Base-by-base conservation (phyloP, 768 basidiomycete genomes). In the Cantharellus cinnabarinus region DNA sequence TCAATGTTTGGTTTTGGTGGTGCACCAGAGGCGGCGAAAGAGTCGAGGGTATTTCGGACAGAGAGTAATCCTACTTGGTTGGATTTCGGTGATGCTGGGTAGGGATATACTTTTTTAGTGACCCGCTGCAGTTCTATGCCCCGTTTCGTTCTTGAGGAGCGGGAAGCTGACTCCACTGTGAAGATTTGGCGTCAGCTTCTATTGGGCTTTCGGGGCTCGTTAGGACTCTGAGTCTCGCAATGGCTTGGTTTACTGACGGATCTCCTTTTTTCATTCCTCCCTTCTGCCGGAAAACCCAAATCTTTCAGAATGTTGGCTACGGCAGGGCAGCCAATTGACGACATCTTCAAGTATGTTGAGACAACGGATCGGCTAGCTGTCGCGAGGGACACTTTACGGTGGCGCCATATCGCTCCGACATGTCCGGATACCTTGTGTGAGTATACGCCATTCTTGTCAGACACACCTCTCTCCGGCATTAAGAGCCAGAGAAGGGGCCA, bases 401-500 rank as follows among this genome's bases (percentile, higher is more conserved):
- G 94, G 95, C 75, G 91, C 60, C 94, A 98, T 71, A 80, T 95
- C 68, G 91, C 95, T n/a, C 95, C 95, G 2, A 98, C 95, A 4
- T 94, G 94, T 35, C 95, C 95, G 37, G 95, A 99, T 70, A 99
- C 95, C 0, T 76, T 99, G 2, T 97, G 75, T 75, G 57, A 64
- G 73, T 65, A 41, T 35, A 41, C 44, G 40, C 44, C 34, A 5
- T 44, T 41, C 7, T 29, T 0, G 34, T 15, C 42, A 42, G 37
- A 40, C 39, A 10, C 29, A 48, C 10, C 10, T 29, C 44, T 48
- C 10, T 53, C 41, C 50, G 20, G 20, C 20, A 29, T 29, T 29
- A 29, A 29, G 20, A 29, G 20, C 20, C 20, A 29, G 20, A 29
- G 20, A 29, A 29, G 20, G 20, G 20, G 20, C 20, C 20, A 29